Base-by-base conservation (phyloP, 2,329 filamentous ascomycete species). In the Trichophaea hybrida region DNA sequence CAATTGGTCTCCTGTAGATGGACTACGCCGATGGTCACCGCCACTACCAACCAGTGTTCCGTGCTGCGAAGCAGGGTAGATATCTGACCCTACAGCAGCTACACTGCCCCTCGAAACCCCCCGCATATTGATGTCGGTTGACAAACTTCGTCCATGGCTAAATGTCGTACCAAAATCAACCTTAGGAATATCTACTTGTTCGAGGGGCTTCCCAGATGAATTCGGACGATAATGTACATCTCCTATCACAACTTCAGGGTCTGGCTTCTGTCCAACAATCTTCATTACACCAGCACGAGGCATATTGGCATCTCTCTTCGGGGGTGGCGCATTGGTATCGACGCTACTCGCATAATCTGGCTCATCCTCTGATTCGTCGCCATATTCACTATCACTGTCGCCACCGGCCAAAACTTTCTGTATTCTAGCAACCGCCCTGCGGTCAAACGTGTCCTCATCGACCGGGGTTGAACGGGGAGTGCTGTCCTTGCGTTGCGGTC, bases 131-230 rank as follows among this genome's bases (percentile, higher is more conserved):
- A 53, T 32, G 52, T 61, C 63, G 33, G 63, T 52, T n/a, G 63
- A 65, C 15, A 66, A 46, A 17, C 54, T 63, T 37, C 63, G 56
- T 24, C 70, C 73, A 59, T 88, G 84, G 61, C 85, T 84, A 67
- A 87, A 74, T 0, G 90, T 95, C 5, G 84, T 88, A 0, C 91
- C 91, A 72, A 96, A 96, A 71, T 96, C 84, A 63, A 95, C 80
- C 4, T 78, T 74, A 0, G 88, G 87, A 61, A 94, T 82, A 59
- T 81, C 77, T 31, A 74, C 40, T 63, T 59, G 8, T 24, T 69
- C 65, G 24, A 64, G 50, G 15, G 69, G 64, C 40, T 73, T 69
- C 46, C 72, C 69, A 50, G 51, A 32, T 24, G 33, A 15, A 44
- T 38, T 55, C 13, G 71, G 67, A 52, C 70, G 67, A 65, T 76